Evolutionary conservation across 2,329 filamentous ascomycete genomes (phyloP), one percentile per base, ranked within the genome.

Genomic region (Tolypocladium amazonense): DNA sequence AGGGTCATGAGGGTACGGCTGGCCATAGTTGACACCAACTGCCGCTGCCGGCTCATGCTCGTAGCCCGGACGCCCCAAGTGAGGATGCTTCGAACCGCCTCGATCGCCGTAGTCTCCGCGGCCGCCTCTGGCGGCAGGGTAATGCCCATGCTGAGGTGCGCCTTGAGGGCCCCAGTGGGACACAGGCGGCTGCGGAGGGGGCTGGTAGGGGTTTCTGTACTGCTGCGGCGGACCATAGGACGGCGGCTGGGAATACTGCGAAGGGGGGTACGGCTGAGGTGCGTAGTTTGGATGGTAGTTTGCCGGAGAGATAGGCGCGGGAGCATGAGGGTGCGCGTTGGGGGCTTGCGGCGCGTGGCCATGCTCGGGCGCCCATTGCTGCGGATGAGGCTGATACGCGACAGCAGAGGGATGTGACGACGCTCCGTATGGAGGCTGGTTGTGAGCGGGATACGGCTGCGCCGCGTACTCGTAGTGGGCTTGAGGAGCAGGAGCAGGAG

Each of bases 281-380:
- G 81, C 77, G 67, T 84, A 86, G 69, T 81, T 83, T 39, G 81
- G 81, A 64, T 84, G 82, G 65, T 85, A 85, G 65, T 81, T 82
- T 62, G 79, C 75, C 38, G 79, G 72, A 56, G 81, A 76, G 39
- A 85, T 71, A 35, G 80, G 79, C 58, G 76, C 68, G 47, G 77
- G 75, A 52, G 74, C 71, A 65, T 82, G 81, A 39, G 76, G 69
- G 30, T 78, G 73, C n/a, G 72, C 69, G 62, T 75, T 73, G 58
- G 75, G 74, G 38, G 73, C 70, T 9, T 69, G 60, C 59, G 73
- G 69, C 37, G 63, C 64, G 52, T 68, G 72, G 7, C 67, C 69
- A 57, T 74, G 74, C 20, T 78, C 75, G 38, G 72, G 70, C 27
- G 70, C 65, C 75, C 76, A 78, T 65, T 78, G 77, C 56, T 76